Evolutionary conservation across 2,329 filamentous ascomycete species (phyloP).

Genomic region (Diaporthe batatas): DNA sequence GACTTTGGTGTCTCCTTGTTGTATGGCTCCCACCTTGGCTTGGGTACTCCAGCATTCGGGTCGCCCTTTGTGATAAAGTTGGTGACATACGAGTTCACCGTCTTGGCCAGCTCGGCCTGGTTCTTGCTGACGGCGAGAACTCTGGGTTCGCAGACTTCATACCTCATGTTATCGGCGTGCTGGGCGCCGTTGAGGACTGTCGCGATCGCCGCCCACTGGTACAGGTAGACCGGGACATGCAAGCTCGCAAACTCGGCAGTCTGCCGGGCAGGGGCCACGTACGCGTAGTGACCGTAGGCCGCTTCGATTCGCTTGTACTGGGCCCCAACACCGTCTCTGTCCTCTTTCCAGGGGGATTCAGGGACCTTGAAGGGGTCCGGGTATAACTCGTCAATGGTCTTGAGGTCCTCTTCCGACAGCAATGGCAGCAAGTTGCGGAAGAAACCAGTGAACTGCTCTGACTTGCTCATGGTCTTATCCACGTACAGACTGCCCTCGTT

Average conservation of each 20-base stretch:
- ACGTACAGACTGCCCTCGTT: conserved; percentile 61
- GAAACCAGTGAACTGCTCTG: conserved; percentile 54
- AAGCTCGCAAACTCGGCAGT: conserved; percentile 57
- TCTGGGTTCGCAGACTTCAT: conserved; percentile 57
- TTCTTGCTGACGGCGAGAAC: conserved; percentile 52
- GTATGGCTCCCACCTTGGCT: conserved; percentile 55
- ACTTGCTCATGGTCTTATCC: conserved; percentile 51
- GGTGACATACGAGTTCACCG: conserved; percentile 61
- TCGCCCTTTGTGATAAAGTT: conserved; percentile 63
- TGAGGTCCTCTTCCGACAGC: conserved; percentile 52
- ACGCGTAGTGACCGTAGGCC: conserved; percentile 68
- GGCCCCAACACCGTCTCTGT: conserved; percentile 55
- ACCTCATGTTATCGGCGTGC: conserved; percentile 63
- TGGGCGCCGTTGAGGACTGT: conserved; percentile 59
- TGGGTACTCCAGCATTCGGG: conserved; percentile 54
- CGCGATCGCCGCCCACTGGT: conserved; percentile 66
- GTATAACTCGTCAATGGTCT: conserved; percentile 54
- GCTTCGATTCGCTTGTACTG: conserved; percentile 69
- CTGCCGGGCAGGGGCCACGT: conserved; percentile 65
- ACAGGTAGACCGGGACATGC: conserved; percentile 60
- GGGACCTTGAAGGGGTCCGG: conserved; percentile 53
- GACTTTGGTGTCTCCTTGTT: conserved; percentile 47
- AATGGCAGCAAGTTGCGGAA: conserved; percentile 56
- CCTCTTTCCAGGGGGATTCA: conserved; percentile 56
- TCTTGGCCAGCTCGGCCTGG: conserved; percentile 58